Evolutionary conservation across 805 yeast species (phyloP).

Genomic region (Phaffomyces thermotolerans): DNA sequence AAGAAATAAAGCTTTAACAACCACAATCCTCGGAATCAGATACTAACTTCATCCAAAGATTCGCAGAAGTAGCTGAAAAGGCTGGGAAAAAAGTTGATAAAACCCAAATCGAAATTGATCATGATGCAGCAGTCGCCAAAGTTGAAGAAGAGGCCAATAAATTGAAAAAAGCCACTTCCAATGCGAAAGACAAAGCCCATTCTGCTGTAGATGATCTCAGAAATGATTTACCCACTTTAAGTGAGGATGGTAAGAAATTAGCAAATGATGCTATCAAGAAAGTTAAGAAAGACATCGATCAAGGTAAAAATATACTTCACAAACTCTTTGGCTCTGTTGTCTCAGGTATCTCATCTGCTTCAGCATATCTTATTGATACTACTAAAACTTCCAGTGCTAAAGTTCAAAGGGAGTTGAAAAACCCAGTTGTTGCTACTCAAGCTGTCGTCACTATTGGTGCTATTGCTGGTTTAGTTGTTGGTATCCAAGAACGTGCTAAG

Average conservation of each 20-base stretch:
- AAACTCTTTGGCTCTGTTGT: constrained; percentile 11
- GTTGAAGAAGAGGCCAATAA: constrained; percentile 13
- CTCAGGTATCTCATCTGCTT: constrained; percentile 14
- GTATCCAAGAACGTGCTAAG: constrained; percentile 44
- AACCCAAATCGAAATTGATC: constrained; percentile 7
- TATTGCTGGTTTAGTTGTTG: constrained; percentile 40
- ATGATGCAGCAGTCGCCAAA: constrained; percentile 2
- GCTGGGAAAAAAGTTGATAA: constrained; percentile 2
- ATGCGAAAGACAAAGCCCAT: constrained; percentile 17
- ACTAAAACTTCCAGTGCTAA: constrained; percentile 17
- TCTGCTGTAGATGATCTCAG: constrained; percentile 21
- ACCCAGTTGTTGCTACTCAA: constrained; percentile 57
- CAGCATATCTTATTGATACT: constrained; percentile 15
- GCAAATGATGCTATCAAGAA: constrained; percentile 28
- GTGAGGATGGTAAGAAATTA: constrained; percentile 26
- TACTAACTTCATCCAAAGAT: constrained; percentile 2
- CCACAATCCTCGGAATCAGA: not conserved
- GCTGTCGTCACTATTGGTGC: constrained; percentile 42
- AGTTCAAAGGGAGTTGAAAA: constrained; percentile 40
- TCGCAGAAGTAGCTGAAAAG: not conserved
- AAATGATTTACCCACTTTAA: constrained; percentile 21
- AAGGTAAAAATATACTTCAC: constrained; percentile 19
- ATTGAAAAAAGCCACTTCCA: constrained; percentile 14
- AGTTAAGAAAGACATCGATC: constrained; percentile 26
- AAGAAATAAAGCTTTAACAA: not conserved